These are phyloP conservation scores for Aureobasidium zeae DNA, from an alignment of 2,329 filamentous ascomycete genomes.

Conservation along the genomic window DNA sequence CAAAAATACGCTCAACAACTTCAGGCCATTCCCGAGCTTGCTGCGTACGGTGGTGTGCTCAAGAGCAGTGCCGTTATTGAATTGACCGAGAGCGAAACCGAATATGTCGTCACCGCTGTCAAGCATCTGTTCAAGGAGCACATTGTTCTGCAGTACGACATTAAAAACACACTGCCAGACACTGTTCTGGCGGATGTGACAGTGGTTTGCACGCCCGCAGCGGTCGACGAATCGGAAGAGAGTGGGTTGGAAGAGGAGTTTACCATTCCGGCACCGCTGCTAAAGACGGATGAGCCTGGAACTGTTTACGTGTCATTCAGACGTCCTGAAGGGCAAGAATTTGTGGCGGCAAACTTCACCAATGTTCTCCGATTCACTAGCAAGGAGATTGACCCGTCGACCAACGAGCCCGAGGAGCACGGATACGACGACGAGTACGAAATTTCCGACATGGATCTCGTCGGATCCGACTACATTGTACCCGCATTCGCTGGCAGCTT, in stretches of 20 bases:
- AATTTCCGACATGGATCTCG: conserved; percentile 83
- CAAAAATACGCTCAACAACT: conserved; percentile 87
- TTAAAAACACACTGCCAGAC: conserved; percentile 92
- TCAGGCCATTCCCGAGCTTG: conserved; percentile 81
- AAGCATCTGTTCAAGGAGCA: conserved; percentile 99
- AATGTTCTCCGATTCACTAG: conserved; percentile 94
- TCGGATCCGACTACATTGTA: conserved; percentile 86
- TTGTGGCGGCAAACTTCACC: conserved; percentile 73
- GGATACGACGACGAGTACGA: conserved; percentile 98
- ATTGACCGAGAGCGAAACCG: conserved; percentile 92
- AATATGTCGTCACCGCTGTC: conserved; percentile 87
- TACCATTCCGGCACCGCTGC: conserved; percentile 77
- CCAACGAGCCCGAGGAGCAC: conserved; percentile 79
- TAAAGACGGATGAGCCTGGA: conserved; percentile 76
- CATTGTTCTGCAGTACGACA: conserved; percentile 88
- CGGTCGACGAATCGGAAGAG: conserved; percentile 80
- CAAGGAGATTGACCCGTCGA: conserved; percentile 94
- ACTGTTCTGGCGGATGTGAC: conserved; percentile 86
- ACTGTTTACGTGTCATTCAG: conserved; percentile 94
- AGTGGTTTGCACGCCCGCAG: conserved; percentile 66
- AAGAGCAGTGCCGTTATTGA: conserved; percentile 82
- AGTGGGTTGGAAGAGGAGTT: conserved; percentile 67
- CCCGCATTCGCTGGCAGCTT: conserved; percentile 93
- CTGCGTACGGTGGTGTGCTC: conserved; percentile 78
- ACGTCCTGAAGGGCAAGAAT: conserved; percentile 67